Conservation (phyloP, 164 flowering plant species). For the Umbellularia californica region DNA sequence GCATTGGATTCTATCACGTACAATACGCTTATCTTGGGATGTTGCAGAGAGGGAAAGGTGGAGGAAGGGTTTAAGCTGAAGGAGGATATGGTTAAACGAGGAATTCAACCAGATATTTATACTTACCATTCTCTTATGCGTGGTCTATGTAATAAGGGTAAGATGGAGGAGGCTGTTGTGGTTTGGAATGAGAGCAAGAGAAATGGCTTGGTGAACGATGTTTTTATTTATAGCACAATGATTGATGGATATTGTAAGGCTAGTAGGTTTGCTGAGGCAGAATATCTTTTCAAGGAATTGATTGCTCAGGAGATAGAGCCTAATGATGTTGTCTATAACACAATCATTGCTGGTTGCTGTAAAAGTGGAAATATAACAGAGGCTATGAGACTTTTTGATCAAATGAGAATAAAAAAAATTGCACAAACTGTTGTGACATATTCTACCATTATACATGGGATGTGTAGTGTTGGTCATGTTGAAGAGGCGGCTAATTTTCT, state of each 20-base stretch:
- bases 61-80: constrained; percentile 53
- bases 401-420: constrained; percentile 62
- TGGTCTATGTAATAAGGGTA: constrained; percentile 41
- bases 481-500: constrained; percentile 46
- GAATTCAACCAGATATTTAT: constrained; percentile 44
- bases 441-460: constrained; percentile 59
- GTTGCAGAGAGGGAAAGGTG: constrained; percentile 48
- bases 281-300: constrained; percentile 41
- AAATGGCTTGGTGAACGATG: constrained; percentile 39
- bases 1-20: constrained; percentile 47
- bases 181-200: constrained; percentile 51
- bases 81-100: constrained; percentile 53
- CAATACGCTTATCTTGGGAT: constrained; percentile 52
- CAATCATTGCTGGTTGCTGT: constrained; percentile 53
- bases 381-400: constrained; percentile 46
- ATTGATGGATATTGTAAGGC: constrained; percentile 64
- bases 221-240: constrained; percentile 47
- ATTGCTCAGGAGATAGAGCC: constrained; percentile 31
- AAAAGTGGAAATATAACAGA: constrained; percentile 38
- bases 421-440: constrained; percentile 47
- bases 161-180: constrained; percentile 53
- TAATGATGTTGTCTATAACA: constrained; percentile 56
- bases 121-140: constrained; percentile 56
- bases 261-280: constrained; percentile 47
- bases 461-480: constrained; percentile 41